Evolutionary conservation across 2,329 filamentous ascomycete species (phyloP).

Genomic region (Xylaria polymorpha): DNA sequence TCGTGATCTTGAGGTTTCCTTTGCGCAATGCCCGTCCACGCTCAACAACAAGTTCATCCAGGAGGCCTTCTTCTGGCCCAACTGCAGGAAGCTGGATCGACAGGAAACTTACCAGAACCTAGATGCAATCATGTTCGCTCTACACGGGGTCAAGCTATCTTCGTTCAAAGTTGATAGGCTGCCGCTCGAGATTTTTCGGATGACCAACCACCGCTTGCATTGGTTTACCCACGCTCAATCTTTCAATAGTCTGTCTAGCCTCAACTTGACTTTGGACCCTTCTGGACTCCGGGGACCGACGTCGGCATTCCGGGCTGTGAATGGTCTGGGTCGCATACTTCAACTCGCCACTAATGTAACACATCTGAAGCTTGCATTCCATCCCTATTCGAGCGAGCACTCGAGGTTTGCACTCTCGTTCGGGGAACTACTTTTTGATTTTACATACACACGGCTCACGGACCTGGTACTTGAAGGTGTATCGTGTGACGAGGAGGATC

Average conservation of each 20-base stretch:
- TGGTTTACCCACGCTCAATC: conserved; percentile 57
- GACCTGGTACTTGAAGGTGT: conserved; percentile 59
- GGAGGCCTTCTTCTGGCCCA: conserved; percentile 54
- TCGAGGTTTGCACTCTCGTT: conserved; percentile 58
- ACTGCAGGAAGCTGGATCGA: conserved; percentile 55
- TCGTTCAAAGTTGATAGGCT: conserved; percentile 58
- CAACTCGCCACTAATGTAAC: conserved; percentile 54
- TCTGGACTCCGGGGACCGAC: conserved; percentile 53
- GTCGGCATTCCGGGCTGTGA: conserved; percentile 55
- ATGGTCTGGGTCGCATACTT: conserved; percentile 57
- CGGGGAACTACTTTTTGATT: conserved; percentile 53
- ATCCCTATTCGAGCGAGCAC: conserved; percentile 53
- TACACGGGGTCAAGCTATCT: conserved; percentile 52
- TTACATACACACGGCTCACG: conserved; percentile 54
- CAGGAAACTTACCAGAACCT: conserved; percentile 54
- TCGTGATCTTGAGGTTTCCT: conserved; percentile 55
- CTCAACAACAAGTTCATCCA: conserved; percentile 54
- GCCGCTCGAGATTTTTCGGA: conserved; percentile 57
- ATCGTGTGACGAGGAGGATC: conserved; percentile 57
- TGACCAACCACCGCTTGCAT: conserved; percentile 52
- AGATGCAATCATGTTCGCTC: conserved; percentile 54
- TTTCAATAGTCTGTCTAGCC: conserved; percentile 54
- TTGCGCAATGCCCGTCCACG: conserved; percentile 53
- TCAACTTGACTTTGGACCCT: conserved; percentile 56
- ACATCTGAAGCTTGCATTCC: conserved; percentile 57